A percentile compares a stretch with the other conserved stretches of the same genome.
Evolutionary conservation across 768 basidiomycete species (phyloP).

Genomic region (Coprinopsis sp.): DNA sequence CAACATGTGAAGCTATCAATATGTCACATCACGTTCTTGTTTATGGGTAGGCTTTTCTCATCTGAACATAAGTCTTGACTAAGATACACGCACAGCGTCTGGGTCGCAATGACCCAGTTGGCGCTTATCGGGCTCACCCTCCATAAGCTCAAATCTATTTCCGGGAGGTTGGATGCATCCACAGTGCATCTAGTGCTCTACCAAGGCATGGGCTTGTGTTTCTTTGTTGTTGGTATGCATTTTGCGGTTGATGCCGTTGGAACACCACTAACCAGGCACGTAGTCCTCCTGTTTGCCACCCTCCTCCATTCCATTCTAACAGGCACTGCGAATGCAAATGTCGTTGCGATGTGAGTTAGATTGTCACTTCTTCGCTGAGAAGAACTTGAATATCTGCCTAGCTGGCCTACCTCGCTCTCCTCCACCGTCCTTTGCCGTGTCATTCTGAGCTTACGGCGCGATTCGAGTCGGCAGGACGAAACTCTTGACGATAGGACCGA

Average conservation of each 20-base stretch:
- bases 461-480: not conserved
- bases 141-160: slow-evolving; percentile 2
- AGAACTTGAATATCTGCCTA: not conserved
- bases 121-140: slow-evolving; percentile 5
- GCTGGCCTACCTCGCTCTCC: slow-evolving; percentile 5
- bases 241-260: not conserved
- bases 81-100: not conserved
- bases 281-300: slow-evolving; percentile 1
- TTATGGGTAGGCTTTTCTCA: slow-evolving; percentile 5
- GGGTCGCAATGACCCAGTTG: slow-evolving; percentile 1
- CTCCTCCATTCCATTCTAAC: slow-evolving; percentile 7
- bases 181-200: slow-evolving; percentile 4
- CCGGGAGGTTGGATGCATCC: slow-evolving; percentile 1
- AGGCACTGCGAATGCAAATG: not conserved
- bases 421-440: slow-evolving; percentile 7
- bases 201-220: slow-evolving; percentile 7
- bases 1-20: slow-evolving; percentile 6
- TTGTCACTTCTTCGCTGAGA: not conserved
- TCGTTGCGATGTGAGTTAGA: slow-evolving; percentile 7
- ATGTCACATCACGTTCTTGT: slow-evolving; percentile 4
- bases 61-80: not conserved
- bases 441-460: slow-evolving; percentile 5
- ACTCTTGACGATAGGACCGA: not conserved
- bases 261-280: no score
- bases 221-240: slow-evolving; percentile 1